Percentiles rank a stretch among this genome's conserved stretches.
Conservation (phyloP, 495 filamentous ascomycete genomes). For the Aspergillus incahuasiensis region DNA sequence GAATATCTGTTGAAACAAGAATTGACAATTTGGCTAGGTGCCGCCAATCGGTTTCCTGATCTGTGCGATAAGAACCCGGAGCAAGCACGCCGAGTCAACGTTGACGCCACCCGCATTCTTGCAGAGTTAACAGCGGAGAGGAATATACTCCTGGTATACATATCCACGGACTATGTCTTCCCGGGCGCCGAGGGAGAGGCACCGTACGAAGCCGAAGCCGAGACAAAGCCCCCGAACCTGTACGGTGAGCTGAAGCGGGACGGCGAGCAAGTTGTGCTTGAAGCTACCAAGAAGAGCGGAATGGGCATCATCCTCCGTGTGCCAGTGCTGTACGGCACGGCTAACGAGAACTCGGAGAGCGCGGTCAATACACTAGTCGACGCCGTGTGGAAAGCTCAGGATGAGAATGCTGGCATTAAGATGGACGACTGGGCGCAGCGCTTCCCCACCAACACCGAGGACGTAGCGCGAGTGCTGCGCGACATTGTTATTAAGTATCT, state of each 20-base stretch:
- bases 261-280: conserved; percentile 70
- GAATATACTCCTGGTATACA: conserved; percentile 76
- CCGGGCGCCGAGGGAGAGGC: conserved; percentile 76
- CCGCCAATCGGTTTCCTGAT: conserved; percentile 88
- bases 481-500: conserved; percentile 69
- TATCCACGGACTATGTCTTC: conserved; percentile 95
- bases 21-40: conserved; percentile 49
- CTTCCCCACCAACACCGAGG: conserved; percentile 83
- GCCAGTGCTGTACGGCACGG: conserved; percentile 80
- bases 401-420: conserved; percentile 51
- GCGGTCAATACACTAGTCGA: conserved; percentile 81
- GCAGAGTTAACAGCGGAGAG: conserved; percentile 60
- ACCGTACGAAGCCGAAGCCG: conserved; percentile 66
- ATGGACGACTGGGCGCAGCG: conserved; percentile 90
- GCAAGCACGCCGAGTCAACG: conserved; percentile 69
- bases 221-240: conserved; percentile 69
- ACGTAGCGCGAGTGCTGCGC: conserved; percentile 75
- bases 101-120: conserved; percentile 62
- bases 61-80: conserved; percentile 75
- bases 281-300: conserved; percentile 47
- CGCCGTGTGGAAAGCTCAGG: conserved; percentile 62
- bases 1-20: not conserved
- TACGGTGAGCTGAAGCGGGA: conserved; percentile 88
- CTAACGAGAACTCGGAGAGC: conserved; percentile 59
- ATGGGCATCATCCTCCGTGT: conserved; percentile 72